Evolutionary conservation across 2,329 filamentous ascomycete genomes (phyloP).

Genomic region (Eurotiales sp.): DNA sequence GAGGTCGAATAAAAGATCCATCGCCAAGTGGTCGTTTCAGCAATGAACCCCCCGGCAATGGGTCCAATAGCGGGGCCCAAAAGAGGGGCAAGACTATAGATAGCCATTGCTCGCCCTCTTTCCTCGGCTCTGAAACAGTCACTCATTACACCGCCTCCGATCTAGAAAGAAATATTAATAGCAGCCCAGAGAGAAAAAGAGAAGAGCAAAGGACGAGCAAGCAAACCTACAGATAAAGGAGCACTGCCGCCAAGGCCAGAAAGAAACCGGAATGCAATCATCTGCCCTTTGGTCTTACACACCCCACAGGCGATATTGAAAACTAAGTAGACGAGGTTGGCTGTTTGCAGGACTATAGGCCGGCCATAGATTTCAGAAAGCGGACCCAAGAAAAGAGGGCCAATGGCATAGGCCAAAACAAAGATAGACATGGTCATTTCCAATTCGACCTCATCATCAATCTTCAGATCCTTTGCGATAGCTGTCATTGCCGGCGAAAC

Average conservation of each 20-base stretch:
- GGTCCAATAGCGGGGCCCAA: slow-evolving; percentile 61
- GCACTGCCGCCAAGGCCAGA: slow-evolving; percentile 58
- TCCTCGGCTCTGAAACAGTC: slow-evolving; percentile 60
- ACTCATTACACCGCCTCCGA: slow-evolving; percentile 50
- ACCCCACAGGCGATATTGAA: slow-evolving; percentile 61
- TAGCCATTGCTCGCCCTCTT: slow-evolving; percentile 55
- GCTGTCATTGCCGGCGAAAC: slow-evolving; percentile 49
- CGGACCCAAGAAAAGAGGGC: slow-evolving; percentile 50
- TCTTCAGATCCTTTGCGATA: slow-evolving; percentile 54
- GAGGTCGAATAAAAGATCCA: slow-evolving; percentile 70
- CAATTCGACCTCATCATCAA: slow-evolving; percentile 43
- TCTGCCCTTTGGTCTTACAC: slow-evolving; percentile 49
- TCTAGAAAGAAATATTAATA: slow-evolving; percentile 21
- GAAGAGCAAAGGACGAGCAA: not conserved
- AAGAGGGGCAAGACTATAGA: slow-evolving; percentile 58
- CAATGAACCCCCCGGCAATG: slow-evolving; percentile 60
- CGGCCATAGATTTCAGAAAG: slow-evolving; percentile 56
- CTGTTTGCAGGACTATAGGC: slow-evolving; percentile 51
- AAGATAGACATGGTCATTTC: slow-evolving; percentile 55
- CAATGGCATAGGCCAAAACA: slow-evolving; percentile 52
- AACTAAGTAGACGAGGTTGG: slow-evolving; percentile 53
- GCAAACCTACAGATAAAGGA: slow-evolving; percentile 45
- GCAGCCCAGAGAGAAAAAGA: not conserved
- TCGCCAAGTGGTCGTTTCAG: slow-evolving; percentile 62
- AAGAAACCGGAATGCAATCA: slow-evolving; percentile 58